phyloP scores from a whole-genome alignment of 1,284 basidiomycete genomes.

The Caloboletus firmus region DNA sequence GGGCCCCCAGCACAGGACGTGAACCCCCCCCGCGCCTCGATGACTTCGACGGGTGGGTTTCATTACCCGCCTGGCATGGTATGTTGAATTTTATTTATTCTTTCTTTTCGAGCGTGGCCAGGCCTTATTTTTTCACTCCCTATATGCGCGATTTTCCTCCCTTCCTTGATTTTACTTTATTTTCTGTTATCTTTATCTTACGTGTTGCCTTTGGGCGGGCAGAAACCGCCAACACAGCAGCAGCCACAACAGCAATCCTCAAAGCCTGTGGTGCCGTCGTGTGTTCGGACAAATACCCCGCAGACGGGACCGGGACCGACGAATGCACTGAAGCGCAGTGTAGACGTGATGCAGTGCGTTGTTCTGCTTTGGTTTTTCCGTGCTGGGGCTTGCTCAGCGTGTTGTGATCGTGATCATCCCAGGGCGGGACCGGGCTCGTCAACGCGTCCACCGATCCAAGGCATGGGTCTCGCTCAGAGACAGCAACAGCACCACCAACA shows the following conservation, averaged over 20 bases:
- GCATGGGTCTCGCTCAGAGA: conserved; percentile 48
- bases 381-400: not conserved
- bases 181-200: too few species aligned
- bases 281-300: not conserved
- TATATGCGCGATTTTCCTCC: conserved; percentile 3
- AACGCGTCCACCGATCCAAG: conserved; percentile 35
- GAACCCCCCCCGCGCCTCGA: conserved; percentile 34
- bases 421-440: conserved; percentile 15
- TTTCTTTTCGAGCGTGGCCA: not conserved
- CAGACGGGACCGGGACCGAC: conserved; percentile 13
- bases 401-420: not conserved
- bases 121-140: not conserved
- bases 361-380: not conserved
- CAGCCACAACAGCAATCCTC: not conserved
- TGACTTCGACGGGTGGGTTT: conserved; percentile 52
- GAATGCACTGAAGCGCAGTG: conserved; percentile 40
- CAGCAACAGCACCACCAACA: conserved; percentile 21
- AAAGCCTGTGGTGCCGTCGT: conserved; percentile 5
- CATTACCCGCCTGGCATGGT: conserved; percentile 52
- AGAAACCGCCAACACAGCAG: conserved; percentile 10
- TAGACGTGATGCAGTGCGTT: conserved; percentile 43
- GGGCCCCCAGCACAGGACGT: not conserved
- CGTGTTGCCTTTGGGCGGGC: not conserved
- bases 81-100: not conserved
- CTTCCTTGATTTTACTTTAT: not conserved